These are phyloP conservation scores for Alternaria gansuensis DNA, from an alignment of 2,329 filamentous ascomycete species.

Conservation along the genomic window DNA sequence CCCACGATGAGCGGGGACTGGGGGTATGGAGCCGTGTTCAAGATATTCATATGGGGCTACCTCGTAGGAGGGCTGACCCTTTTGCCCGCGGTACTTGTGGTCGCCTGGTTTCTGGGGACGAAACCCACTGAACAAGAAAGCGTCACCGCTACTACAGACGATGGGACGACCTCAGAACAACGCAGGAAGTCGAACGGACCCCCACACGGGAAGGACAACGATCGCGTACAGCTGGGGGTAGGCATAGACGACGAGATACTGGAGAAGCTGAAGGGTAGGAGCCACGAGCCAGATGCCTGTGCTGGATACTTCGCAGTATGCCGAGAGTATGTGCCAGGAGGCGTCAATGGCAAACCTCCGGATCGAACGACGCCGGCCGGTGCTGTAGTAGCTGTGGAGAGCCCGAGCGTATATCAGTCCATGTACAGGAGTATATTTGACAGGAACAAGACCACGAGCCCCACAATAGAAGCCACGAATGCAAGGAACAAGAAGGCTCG, in stretches of 20 bases:
- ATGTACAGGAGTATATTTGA: conserved; percentile 98
- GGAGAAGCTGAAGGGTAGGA: conserved; percentile 35
- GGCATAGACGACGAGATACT: conserved; percentile 38
- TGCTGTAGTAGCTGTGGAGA: conserved; percentile 78
- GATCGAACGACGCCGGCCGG: conserved; percentile 84
- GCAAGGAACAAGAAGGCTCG: conserved; percentile 69
- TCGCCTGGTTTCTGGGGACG: conserved; percentile 36
- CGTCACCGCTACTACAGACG: conserved; percentile 3
- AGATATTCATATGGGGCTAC: conserved; percentile 42
- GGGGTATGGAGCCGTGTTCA: conserved; percentile 37
- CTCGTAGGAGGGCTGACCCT: conserved; percentile 38
- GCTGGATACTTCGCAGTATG: conserved; percentile 96
- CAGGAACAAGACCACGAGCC: conserved; percentile 67
- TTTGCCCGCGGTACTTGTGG: conserved; percentile 27
- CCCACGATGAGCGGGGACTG: conserved; percentile 41
- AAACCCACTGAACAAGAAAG: conserved; percentile 23
- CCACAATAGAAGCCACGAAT: conserved; percentile 63
- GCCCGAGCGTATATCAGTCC: conserved; percentile 94
- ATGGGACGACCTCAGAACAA: conserved; percentile 3
- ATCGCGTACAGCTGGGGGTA: conserved; percentile 27
- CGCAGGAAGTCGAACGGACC: conserved; percentile 28
- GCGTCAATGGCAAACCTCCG: conserved; percentile 90
- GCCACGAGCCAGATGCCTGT: conserved; percentile 77
- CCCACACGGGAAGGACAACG: conserved; percentile 21
- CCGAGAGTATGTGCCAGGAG: conserved; percentile 89